These are phyloP conservation scores for Solanum hybrid DNA, from an alignment of 305 asterid species.

Conservation along the genomic window DNA sequence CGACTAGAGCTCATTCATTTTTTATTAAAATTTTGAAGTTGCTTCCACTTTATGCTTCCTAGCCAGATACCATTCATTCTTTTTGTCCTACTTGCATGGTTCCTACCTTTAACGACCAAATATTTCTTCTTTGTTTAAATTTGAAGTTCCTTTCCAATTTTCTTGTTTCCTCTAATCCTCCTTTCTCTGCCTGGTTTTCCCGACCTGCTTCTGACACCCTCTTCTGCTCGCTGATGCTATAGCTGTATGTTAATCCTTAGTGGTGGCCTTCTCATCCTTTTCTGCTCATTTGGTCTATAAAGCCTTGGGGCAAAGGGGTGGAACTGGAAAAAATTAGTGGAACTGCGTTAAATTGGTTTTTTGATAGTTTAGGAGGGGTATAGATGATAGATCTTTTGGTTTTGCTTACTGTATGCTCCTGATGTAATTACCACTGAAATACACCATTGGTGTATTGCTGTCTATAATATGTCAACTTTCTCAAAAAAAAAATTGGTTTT, in stretches of 20 bases:
- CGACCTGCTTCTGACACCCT: background rate
- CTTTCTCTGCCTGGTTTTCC: background rate
- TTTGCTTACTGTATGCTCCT: background rate
- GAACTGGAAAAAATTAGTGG: background rate
- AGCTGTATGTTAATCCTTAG: background rate
- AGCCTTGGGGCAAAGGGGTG: background rate
- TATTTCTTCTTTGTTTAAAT: background rate
- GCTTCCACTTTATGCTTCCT: background rate
- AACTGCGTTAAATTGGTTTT: background rate
- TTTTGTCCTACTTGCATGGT: background rate
- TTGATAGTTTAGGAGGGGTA: background rate
- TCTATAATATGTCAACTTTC: background rate
- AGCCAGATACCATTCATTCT: background rate
- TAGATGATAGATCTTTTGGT: background rate
- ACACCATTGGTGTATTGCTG: background rate
- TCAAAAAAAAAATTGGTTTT: no score
- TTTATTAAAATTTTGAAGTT: background rate
- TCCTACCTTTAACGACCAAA: background rate
- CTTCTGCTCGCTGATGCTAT: background rate
- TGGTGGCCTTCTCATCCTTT: background rate
- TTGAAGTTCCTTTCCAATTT: background rate
- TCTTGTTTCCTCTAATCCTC: background rate
- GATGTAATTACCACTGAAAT: background rate
- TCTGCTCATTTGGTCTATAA: background rate
- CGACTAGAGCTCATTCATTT: background rate